phyloP scores from a whole-genome alignment of 148 eudicot genomes.

The Spergularia bocconei region DNA sequence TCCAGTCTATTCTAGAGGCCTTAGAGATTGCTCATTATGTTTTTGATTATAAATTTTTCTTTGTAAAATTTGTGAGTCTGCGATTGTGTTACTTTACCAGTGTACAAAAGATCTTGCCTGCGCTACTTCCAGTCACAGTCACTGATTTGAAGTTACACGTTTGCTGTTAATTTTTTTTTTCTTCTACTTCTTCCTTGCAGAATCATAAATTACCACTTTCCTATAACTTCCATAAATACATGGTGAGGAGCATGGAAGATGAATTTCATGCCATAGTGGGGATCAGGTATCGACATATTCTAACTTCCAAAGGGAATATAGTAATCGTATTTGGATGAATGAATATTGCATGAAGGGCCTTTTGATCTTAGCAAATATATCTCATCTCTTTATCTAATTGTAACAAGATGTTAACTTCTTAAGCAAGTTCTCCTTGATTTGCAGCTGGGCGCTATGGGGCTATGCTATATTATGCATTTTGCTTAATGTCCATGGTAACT shows the following conservation, averaged over 20 bases:
- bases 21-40: too few species aligned
- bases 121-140: background rate
- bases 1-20: too few species aligned
- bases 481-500: slow-evolving; percentile 80
- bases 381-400: background rate
- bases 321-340: background rate
- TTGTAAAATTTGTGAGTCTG: too few species aligned
- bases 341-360: background rate
- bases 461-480: slow-evolving; percentile 92
- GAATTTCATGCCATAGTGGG: slow-evolving; percentile 92
- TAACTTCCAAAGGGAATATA: background rate
- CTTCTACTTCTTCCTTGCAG: slow-evolving; percentile 40
- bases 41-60: too few species aligned
- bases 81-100: too few species aligned
- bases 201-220: slow-evolving; percentile 74
- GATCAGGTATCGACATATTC: slow-evolving; percentile 57
- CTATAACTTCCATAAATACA: slow-evolving; percentile 88
- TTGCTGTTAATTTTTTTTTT: background rate
- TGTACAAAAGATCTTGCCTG: too few species aligned
- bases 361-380: background rate
- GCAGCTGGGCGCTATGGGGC: slow-evolving; percentile 99
- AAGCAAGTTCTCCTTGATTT: slow-evolving; percentile 16
- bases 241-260: slow-evolving; percentile 98
- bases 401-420: background rate
- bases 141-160: background rate